These are phyloP conservation scores for Erodium chrysanthum DNA, from an alignment of 441 rosid genomes.

Conservation along the genomic window DNA sequence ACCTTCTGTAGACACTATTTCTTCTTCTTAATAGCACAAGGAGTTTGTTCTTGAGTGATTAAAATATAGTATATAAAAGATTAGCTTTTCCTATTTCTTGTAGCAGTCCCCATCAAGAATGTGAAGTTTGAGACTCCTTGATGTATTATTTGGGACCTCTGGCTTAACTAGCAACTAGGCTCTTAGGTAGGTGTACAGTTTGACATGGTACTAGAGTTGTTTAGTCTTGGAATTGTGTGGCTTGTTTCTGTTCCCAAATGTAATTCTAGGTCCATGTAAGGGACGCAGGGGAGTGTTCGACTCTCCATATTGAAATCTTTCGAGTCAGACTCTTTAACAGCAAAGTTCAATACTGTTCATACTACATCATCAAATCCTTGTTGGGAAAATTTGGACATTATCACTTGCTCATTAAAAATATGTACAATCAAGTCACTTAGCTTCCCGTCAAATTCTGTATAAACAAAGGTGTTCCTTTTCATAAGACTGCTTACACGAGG, in stretches of 20 bases:
- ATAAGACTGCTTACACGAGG: too few relatives aligned
- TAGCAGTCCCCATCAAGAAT: neutral
- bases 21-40: neutral
- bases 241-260: neutral
- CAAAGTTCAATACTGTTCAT: neutral
- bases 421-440: neutral
- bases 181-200: neutral
- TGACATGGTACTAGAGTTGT: neutral
- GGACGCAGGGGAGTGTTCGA: neutral
- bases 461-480: neutral
- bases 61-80: neutral
- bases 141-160: neutral
- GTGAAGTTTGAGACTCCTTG: neutral
- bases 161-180: neutral
- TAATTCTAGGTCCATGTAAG: neutral
- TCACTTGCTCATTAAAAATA: neutral
- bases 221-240: neutral
- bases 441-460: neutral
- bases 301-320: neutral
- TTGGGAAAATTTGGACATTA: neutral
- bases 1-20: neutral
- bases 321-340: neutral
- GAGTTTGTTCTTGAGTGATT: neutral
- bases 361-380: constrained; percentile 2
- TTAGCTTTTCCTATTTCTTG: neutral